A percentile compares a stretch with the other conserved stretches of the same genome.
Conservation (phyloP, 2,329 filamentous ascomycete genomes). For the Bisporella sp. region DNA sequence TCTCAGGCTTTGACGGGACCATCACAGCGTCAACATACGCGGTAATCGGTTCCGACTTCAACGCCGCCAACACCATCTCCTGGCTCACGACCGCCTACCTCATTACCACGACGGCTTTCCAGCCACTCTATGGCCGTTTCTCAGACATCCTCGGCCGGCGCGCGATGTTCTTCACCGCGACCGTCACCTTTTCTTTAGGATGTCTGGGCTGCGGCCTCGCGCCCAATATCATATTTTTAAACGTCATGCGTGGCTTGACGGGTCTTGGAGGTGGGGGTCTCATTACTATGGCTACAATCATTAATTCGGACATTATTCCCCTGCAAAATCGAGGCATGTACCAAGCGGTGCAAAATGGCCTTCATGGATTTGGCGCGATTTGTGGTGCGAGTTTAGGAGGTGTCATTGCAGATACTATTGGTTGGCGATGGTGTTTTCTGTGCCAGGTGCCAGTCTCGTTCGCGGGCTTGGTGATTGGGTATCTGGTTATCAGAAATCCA, state of each 20-base stretch:
- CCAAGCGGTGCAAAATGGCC: slow-evolving; percentile 52
- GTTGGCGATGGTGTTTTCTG: slow-evolving; percentile 63
- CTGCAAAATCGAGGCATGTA: slow-evolving; percentile 50
- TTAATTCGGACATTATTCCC: slow-evolving; percentile 58
- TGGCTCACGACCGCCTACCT: slow-evolving; percentile 71
- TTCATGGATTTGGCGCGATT: slow-evolving; percentile 56
- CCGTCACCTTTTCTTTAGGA: slow-evolving; percentile 52
- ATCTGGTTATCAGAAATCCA: slow-evolving; percentile 41
- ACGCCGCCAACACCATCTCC: slow-evolving; percentile 63
- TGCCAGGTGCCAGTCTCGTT: slow-evolving; percentile 54
- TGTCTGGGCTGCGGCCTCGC: slow-evolving; percentile 61
- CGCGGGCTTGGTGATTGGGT: slow-evolving; percentile 46
- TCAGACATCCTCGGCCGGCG: slow-evolving; percentile 64
- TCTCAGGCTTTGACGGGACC: slow-evolving; percentile 64
- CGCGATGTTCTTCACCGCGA: slow-evolving; percentile 56
- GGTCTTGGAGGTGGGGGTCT: slow-evolving; percentile 63
- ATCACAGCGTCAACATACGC: slow-evolving; percentile 69
- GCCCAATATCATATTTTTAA: slow-evolving; percentile 49
- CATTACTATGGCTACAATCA: slow-evolving; percentile 59
- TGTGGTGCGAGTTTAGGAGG: slow-evolving; percentile 59
- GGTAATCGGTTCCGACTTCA: slow-evolving; percentile 68
- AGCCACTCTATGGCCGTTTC: slow-evolving; percentile 64
- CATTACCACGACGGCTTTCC: slow-evolving; percentile 63
- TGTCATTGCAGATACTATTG: slow-evolving; percentile 54
- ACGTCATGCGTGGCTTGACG: slow-evolving; percentile 58